phyloP scores from a whole-genome alignment of 2,329 filamentous ascomycete genomes.

The Chaetomium globosum region DNA sequence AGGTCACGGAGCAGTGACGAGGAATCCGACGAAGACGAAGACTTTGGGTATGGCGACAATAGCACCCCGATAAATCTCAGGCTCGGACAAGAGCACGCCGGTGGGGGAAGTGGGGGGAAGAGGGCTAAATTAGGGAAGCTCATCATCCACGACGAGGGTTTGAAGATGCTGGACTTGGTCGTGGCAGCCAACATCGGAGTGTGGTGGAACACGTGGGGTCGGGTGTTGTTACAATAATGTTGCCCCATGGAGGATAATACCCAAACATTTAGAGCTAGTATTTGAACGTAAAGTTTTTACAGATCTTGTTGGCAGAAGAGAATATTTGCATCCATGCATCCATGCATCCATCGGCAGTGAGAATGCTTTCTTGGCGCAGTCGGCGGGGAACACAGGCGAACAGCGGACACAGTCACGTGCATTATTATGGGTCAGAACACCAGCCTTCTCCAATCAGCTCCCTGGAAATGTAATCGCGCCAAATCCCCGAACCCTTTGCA shows the following conservation, averaged over 20 bases:
- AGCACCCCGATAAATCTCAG: constrained; percentile 65
- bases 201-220: constrained; percentile 89
- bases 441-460: constrained; percentile 42
- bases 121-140: constrained; percentile 92
- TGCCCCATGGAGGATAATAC: background rate
- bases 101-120: constrained; percentile 82
- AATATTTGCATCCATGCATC: too few relatives aligned
- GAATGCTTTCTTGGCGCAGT: background rate
- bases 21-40: constrained; percentile 41
- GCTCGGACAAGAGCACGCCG: constrained; percentile 79
- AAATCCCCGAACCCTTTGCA: constrained; percentile 27
- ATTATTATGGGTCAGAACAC: background rate
- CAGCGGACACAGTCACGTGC: constrained; percentile 4
- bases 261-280: background rate
- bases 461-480: constrained; percentile 46
- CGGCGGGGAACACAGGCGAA: background rate
- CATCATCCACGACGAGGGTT: constrained; percentile 82
- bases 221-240: constrained; percentile 43
- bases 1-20: constrained; percentile 36
- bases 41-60: constrained; percentile 37
- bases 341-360: too few relatives aligned
- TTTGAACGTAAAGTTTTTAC: background rate
- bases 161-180: constrained; percentile 93
- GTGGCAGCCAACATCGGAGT: constrained; percentile 89
- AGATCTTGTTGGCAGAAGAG: too few relatives aligned